phyloP scores from a whole-genome alignment of 441 rosid species.

The Croton laevigatus region DNA sequence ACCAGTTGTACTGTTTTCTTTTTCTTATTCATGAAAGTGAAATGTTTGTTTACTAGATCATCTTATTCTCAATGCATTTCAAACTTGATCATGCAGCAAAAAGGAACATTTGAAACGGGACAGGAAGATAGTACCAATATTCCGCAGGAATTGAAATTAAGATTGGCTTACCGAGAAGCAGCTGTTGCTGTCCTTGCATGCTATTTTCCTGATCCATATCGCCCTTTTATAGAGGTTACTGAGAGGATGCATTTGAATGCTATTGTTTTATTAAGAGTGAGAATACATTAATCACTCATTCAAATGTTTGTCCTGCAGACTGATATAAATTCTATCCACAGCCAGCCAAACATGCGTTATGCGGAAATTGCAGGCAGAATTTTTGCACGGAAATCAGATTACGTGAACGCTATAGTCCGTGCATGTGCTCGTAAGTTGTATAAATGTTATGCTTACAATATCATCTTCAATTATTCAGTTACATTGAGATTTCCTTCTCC shows the following conservation, averaged over 20 bases:
- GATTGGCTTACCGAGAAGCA: constrained; percentile 95
- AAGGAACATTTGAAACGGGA: constrained; percentile 97
- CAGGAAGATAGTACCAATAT: constrained; percentile 88
- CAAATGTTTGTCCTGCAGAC: constrained; percentile 58
- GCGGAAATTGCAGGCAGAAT: constrained; percentile 58
- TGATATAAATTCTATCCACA: constrained; percentile 65
- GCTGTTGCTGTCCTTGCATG: constrained; percentile 94
- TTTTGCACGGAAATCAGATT: constrained; percentile 73
- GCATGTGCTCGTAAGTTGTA: constrained; percentile 85
- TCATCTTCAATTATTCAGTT: neutral
- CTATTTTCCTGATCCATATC: constrained; percentile 74
- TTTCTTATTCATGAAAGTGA: neutral
- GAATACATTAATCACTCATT: constrained; percentile 16
- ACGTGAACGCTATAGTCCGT: constrained; percentile 73
- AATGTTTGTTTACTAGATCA: neutral
- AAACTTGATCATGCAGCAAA: constrained; percentile 63
- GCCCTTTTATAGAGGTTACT: constrained; percentile 70
- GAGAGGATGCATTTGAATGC: constrained; percentile 10
- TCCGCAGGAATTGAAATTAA: constrained; percentile 79
- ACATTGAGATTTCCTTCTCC: too few relatives aligned
- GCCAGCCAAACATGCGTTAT: constrained; percentile 79
- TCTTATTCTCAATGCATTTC: constrained; percentile 20
- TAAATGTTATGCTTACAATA: neutral
- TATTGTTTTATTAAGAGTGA: constrained; percentile 24
- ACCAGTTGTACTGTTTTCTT: neutral